These are phyloP conservation scores for Tinospora cordifolia DNA, from an alignment of 164 flowering plant species.

Conservation along the genomic window DNA sequence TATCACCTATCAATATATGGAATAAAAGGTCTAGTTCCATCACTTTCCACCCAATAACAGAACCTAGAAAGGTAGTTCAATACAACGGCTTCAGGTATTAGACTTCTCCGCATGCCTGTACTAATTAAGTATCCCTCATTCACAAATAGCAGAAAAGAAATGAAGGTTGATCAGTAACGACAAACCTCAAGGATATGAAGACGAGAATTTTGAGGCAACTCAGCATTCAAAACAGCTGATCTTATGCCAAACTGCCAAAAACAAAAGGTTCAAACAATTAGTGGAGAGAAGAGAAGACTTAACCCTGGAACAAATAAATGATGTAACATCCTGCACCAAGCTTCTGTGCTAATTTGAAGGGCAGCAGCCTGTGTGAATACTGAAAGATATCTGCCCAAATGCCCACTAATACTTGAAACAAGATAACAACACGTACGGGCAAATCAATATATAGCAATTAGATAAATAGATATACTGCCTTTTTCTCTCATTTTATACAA, in stretches of 20 bases:
- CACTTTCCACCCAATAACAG: too few relatives aligned
- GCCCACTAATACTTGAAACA: background rate
- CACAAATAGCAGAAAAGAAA: background rate
- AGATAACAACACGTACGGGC: background rate
- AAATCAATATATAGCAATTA: background rate
- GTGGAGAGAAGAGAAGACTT: background rate
- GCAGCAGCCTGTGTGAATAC: background rate
- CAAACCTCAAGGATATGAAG: constrained; percentile 91
- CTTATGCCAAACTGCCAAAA: constrained; percentile 75
- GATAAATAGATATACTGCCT: background rate
- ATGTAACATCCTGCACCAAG: background rate
- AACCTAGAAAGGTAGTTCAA: too few relatives aligned
- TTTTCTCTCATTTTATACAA: background rate
- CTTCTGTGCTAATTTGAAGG: too few relatives aligned
- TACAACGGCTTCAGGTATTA: too few relatives aligned
- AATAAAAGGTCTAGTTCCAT: too few relatives aligned
- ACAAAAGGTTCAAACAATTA: background rate
- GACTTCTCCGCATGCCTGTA: too few relatives aligned
- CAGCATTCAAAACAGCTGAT: constrained; percentile 85
- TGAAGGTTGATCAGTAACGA: background rate
- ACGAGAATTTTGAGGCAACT: constrained; percentile 95
- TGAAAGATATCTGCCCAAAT: background rate
- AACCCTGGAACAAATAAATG: background rate
- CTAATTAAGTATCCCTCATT: too few relatives aligned
- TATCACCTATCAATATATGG: too few relatives aligned